Evolutionary conservation across 2,329 filamentous ascomycete genomes (phyloP).

Genomic region (Rutstroemia sp.): DNA sequence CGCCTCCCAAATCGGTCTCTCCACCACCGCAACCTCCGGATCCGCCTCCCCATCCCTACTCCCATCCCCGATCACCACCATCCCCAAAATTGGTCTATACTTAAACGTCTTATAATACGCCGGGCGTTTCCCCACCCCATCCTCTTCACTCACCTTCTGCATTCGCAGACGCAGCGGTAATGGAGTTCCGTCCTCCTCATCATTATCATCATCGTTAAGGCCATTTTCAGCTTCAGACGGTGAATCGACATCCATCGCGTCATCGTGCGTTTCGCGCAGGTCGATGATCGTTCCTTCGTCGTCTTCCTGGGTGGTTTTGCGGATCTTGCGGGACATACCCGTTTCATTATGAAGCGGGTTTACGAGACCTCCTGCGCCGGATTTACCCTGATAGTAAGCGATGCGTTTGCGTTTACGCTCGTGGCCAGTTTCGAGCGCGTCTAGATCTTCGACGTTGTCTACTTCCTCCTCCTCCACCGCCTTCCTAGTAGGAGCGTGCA

Average conservation of each 20-base stretch:
- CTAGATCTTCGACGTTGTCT: slow-evolving; percentile 10
- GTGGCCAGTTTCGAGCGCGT: background rate
- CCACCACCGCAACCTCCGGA: slow-evolving; percentile 79
- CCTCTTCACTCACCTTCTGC: slow-evolving; percentile 24
- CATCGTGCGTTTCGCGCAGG: background rate
- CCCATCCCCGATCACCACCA: slow-evolving; percentile 38
- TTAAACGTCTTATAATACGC: slow-evolving; percentile 74
- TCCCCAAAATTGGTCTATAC: slow-evolving; percentile 85
- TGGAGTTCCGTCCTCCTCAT: background rate
- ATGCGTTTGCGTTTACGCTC: slow-evolving; percentile 1
- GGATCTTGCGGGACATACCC: slow-evolving; percentile 33
- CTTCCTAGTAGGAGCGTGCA: background rate
- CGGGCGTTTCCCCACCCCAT: slow-evolving; percentile 3
- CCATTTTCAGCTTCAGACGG: background rate
- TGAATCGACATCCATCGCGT: background rate
- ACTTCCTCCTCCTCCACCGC: slow-evolving; percentile 16
- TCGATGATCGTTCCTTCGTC: slow-evolving; percentile 31
- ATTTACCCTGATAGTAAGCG: slow-evolving; percentile 19
- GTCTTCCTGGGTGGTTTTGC: slow-evolving; percentile 34
- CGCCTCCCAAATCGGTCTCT: slow-evolving; percentile 78
- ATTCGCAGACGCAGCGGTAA: slow-evolving; percentile 19
- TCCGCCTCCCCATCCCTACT: slow-evolving; percentile 28
- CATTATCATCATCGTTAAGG: background rate
- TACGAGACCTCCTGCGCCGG: slow-evolving; percentile 49
- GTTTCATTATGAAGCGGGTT: slow-evolving; percentile 16